Evolutionary conservation across 352 stramenopile genomes (phyloP), one percentile per base, ranked within the genome.

Genomic region (Pythium rishiriense): DNA sequence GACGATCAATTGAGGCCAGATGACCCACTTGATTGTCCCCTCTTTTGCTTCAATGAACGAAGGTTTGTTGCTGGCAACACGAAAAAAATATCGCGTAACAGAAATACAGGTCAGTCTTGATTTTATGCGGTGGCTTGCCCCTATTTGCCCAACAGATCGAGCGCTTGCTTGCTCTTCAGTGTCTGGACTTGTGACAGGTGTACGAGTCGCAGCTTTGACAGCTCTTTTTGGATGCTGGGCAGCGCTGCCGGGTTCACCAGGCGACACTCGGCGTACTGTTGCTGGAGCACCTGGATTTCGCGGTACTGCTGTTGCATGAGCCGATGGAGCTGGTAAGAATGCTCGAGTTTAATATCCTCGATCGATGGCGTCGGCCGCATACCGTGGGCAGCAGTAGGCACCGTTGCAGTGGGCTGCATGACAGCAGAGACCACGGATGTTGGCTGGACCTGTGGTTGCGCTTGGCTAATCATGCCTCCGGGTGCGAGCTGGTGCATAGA

Each of bases 281-380:
- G 85, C 72, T 94, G 86, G 25, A 94, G 62, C 9, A 91, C 81
- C 42, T 94, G 86, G 49, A 94, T 94, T 67, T 94, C 86, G 31
- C 84, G 82, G 56, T 92, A 94, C 70, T 94, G 86, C 50, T 94
- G 81, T 62, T 94, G 86, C 84, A 94, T 94, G 35, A 94, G 72
- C 0, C 86, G 84, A 63, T 94, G 86, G 43, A 94, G 65, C 66
- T 94, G 86, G 63, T 92, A 91, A 8, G 86, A 93, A 61, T 94
- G 83, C 68, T 94, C 86, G 67, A 92, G 85, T 70, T 94, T 94
- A 47, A 92, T 78, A 49, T 90, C 76, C 51, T 93, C 81, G 22
- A 85, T 56, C 21, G 63, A 70, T 11, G 63, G 63, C 24, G 55
- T 61, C 4, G 56, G 48, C 1, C 63, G 63, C 35, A 60, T 53